Percentiles rank a stretch among this genome's conserved stretches.
Evolutionary conservation across 2,329 filamentous ascomycete genomes (phyloP).

Genomic region (Hypoxylon sp.): DNA sequence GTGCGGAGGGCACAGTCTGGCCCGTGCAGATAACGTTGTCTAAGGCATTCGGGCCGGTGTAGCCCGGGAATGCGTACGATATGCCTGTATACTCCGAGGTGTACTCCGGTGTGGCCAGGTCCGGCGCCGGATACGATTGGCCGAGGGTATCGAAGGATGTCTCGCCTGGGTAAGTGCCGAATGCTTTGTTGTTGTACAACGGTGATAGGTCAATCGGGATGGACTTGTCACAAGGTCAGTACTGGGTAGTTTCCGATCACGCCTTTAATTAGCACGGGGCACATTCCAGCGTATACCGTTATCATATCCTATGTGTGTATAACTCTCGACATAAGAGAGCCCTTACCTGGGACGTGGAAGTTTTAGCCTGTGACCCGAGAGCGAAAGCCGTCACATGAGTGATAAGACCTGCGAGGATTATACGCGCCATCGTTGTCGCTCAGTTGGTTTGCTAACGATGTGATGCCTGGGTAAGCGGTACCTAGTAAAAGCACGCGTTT

Average conservation of each 20-base stretch:
- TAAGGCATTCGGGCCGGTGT: conserved; percentile 48
- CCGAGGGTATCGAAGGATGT: conserved; percentile 58
- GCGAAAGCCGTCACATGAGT: conserved; percentile 13
- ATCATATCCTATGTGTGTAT: not conserved
- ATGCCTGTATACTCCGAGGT: conserved; percentile 57
- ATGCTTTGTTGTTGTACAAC: conserved; percentile 62
- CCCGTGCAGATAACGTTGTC: conserved; percentile 60
- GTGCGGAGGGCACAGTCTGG: conserved; percentile 55
- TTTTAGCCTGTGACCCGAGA: not conserved
- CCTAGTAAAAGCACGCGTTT: not conserved
- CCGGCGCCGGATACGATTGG: conserved; percentile 56
- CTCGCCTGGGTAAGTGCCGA: conserved; percentile 58
- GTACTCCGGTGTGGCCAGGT: conserved; percentile 51
- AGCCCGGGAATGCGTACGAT: conserved; percentile 57
- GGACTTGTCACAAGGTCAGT: conserved; percentile 40
- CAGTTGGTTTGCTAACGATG: conserved; percentile 18
- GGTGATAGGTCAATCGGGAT: conserved; percentile 50
- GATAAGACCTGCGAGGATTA: conserved; percentile 20
- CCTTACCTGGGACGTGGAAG: conserved; percentile 29
- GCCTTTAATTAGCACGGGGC: not conserved
- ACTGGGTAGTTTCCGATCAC: not conserved
- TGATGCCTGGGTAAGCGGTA: conserved; percentile 23
- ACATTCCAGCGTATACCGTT: not conserved
- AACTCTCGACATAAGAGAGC: not conserved
- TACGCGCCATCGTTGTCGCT: conserved; percentile 25